Evolutionary conservation across 2,329 filamentous ascomycete species (phyloP), one percentile per base, ranked within the genome.

Genomic region (Arachnomyces sp.): DNA sequence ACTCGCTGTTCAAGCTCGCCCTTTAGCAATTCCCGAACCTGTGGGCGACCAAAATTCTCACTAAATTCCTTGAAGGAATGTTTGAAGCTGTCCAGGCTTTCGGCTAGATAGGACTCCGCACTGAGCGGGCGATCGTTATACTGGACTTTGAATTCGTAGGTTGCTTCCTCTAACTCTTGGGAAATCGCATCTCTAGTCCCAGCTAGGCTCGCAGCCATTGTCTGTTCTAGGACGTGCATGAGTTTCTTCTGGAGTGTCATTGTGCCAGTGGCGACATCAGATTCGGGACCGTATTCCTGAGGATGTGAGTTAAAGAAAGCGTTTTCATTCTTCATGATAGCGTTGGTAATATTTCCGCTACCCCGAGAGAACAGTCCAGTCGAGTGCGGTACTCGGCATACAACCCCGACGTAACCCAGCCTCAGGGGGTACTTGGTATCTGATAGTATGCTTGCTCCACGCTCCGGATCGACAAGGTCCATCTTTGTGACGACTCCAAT

Each of bases 401-500:
- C 86, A 3, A 98, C 92, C 36, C 92, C 92, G 3, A 98, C 90
- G 54, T 98, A 98, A 3, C 92, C 92, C 3, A 98, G 71, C n/a
- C 92, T 78, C 21, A 98, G 72, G 31, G 92, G 90, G 56, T 98
- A 98, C 60, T 96, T 94, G 57, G 80, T 83, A 60, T 98, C 90
- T 17, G 74, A 81, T 14, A 98, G 71, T 25, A 98, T 86, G 28
- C 78, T 74, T 11, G 78, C 75, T 21, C 89, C 92, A 43, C 90
- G 80, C 6, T 72, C 69, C 3, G 92, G 75, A 51, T 96, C 90
- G 6, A 98, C 89, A 15, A 98, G 73, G 55, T 98, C 92, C 90
- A 98, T 95, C 68, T 98, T 98, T 3, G 92, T 98, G 31, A 98
- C 82, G n/a, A 98, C 92, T 33, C 92, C 92, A 56, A 98, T 98